Base-by-base conservation (phyloP, 2,329 filamentous ascomycete species). In the Aureobasidium lini region DNA sequence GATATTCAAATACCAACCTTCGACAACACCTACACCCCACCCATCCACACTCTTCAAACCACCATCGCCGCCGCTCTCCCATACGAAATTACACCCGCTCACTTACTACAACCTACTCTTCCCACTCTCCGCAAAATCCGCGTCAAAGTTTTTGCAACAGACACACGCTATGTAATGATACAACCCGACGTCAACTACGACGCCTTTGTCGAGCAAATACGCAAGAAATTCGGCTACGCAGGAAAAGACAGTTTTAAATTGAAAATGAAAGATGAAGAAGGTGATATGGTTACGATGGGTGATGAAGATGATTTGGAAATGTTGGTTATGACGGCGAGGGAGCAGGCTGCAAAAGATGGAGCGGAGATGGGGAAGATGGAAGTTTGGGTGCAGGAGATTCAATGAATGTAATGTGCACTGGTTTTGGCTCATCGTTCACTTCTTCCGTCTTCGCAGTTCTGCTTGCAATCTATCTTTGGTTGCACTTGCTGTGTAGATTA, bases 221-320 rank as follows among this genome's bases (percentile, higher is more conserved):
- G 87, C 48, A 87, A 91, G 63, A 99, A 99, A 75, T 96, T 97
- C 69, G 86, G 83, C 13, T 79, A 96, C 6, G 34, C 34, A 43
- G 59, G 78, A 82, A 59, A 77, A 86, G 62, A 84, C 28, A 62
- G 84, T 60, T 93, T 96, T 77, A 95, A 92, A 80, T 87, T 96
- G 74, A 94, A 94, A 78, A 84, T 92, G 66, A 84, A 82, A 68
- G 90, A 95, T 64, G 94, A 97, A 66, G 88, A 90, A 65, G 88
- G 88, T 3, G 93, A 97, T 69, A 93, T 96, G 88, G 95, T 99
- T 69, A 96, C 93, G 34, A 87, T 99, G 84, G 91, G 88, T 32
- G 94, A 99, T 72, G 90, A 96, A 73, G 94, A 99, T 69, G 94
- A 99, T 76, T 75, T 96, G 63, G 92, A 97, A 53, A 89, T 96